A percentile compares a stretch with the other conserved stretches of the same genome.
Conservation (phyloP, 2,329 filamentous ascomycete genomes). For the Talaromyces sp. region DNA sequence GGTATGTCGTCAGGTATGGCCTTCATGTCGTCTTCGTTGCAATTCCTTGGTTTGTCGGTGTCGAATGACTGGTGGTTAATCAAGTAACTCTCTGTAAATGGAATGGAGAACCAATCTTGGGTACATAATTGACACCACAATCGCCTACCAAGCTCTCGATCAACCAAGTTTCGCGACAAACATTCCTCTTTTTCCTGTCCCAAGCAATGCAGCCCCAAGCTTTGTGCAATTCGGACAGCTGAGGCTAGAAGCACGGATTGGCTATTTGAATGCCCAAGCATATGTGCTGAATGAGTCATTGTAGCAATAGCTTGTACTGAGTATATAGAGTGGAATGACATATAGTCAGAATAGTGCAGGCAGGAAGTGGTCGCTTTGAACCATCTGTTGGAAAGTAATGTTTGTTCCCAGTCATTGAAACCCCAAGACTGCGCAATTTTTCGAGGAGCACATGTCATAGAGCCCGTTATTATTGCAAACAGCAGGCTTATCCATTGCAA, state of each 20-base stretch:
- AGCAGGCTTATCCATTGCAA: constrained; percentile 6
- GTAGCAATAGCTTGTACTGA: constrained; percentile 6
- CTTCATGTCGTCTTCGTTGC: constrained; percentile 27
- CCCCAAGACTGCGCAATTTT: constrained; percentile 5
- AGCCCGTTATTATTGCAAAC: constrained; percentile 3
- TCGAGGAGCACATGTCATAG: constrained; percentile 4
- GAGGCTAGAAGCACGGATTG: constrained; percentile 1
- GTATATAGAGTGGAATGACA: constrained; percentile 7
- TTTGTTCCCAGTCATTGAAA: constrained; percentile 5
- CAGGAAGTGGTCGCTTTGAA: constrained; percentile 4
- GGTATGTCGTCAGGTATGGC: constrained; percentile 15
- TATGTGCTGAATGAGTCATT: constrained; percentile 5
- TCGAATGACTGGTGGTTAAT: constrained; percentile 31
- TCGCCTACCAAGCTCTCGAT: constrained; percentile 5
- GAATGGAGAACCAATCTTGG: constrained; percentile 34
- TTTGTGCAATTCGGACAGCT: constrained; percentile 3
- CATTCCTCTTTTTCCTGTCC: background rate
- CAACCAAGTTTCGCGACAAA: background rate
- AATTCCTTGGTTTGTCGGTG: constrained; percentile 24
- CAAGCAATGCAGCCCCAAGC: background rate
- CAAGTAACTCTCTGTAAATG: constrained; percentile 30
- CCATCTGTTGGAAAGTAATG: constrained; percentile 4
- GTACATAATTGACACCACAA: constrained; percentile 7
- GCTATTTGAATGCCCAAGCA: constrained; percentile 4
- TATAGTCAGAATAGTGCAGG: constrained; percentile 6